A percentile compares a stretch with the other conserved stretches of the same genome.
Evolutionary conservation across 179 eudicot genomes (phyloP).

Genomic region (Beta lomatogona): DNA sequence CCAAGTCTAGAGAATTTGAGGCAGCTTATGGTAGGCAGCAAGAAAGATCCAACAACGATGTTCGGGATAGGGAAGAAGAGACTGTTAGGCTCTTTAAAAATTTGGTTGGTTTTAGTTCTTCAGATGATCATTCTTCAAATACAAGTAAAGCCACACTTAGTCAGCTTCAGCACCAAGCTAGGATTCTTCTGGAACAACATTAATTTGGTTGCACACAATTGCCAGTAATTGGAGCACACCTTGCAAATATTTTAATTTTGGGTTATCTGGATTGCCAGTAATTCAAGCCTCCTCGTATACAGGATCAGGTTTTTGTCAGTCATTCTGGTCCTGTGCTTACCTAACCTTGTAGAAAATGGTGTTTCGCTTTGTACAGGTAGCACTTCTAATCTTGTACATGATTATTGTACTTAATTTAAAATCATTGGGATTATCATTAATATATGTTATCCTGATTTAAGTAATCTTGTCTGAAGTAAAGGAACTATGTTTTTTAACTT

Average conservation of each 20-base stretch:
- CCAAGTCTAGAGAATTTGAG: constrained; percentile 86
- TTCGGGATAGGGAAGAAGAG: constrained; percentile 36
- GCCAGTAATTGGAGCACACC: not conserved
- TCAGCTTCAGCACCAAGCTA: constrained; percentile 62
- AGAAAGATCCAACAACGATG: constrained; percentile 19
- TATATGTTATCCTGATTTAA: not conserved
- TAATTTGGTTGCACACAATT: constrained; percentile 18
- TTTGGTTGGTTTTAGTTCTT: constrained; percentile 30
- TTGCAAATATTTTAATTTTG: not conserved
- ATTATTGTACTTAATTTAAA: not conserved
- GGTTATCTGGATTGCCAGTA: not conserved
- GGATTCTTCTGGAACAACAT: constrained; percentile 56
- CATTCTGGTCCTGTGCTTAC: constrained; percentile 16
- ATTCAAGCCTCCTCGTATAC: not conserved
- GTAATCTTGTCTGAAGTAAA: not conserved
- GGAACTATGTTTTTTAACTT: not conserved
- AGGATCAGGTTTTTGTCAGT: constrained; percentile 32
- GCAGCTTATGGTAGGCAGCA: constrained; percentile 53
- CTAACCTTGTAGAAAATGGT: constrained; percentile 6
- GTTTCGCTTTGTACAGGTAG: constrained; percentile 10
- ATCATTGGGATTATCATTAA: not conserved
- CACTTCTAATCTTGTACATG: constrained; percentile 6
- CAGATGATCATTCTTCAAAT: constrained; percentile 28
- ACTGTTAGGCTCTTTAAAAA: constrained; percentile 35
- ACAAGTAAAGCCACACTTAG: constrained; percentile 29